These are phyloP conservation scores for Trametes hirsuta DNA, from an alignment of 1,284 basidiomycete species.

Conservation along the genomic window DNA sequence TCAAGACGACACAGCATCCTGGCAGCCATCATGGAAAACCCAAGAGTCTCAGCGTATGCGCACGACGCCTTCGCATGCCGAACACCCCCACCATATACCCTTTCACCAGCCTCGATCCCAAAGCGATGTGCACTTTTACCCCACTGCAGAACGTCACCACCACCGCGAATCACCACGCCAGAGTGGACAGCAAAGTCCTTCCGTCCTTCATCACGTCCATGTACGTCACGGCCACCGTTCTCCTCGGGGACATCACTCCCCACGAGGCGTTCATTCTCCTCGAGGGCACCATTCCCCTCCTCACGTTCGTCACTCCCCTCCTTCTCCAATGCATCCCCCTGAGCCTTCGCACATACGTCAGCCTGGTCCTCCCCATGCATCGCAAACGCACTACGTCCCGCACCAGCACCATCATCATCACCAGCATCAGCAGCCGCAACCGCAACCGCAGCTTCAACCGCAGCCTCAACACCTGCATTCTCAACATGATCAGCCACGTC, in stretches of 20 bases:
- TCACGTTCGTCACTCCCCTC: constrained; percentile 20
- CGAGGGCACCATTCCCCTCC: constrained; percentile 20
- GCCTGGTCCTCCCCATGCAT: neutral
- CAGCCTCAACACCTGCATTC: constrained; percentile 26
- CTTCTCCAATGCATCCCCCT: constrained; percentile 8
- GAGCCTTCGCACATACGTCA: constrained; percentile 4
- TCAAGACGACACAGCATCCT: neutral
- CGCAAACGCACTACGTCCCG: constrained; percentile 11
- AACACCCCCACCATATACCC: constrained; percentile 16
- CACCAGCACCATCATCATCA: constrained; percentile 14
- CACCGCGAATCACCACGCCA: constrained; percentile 13
- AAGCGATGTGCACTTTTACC: neutral
- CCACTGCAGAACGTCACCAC: constrained; percentile 15
- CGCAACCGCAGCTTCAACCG: constrained; percentile 1
- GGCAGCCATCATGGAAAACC: constrained; percentile 14
- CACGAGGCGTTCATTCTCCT: constrained; percentile 23
- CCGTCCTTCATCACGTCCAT: constrained; percentile 3
- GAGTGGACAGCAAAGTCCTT: constrained; percentile 12
- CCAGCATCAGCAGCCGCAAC: constrained; percentile 8
- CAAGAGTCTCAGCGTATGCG: constrained; percentile 10
- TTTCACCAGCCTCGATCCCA: constrained; percentile 1
- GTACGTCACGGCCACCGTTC: constrained; percentile 15
- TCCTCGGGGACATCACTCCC: constrained; percentile 7
- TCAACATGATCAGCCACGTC: constrained; percentile 26
- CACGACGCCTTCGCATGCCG: constrained; percentile 3